Percentiles rank a stretch among this genome's conserved stretches.
Evolutionary conservation across 148 eudicot genomes (phyloP).

Genomic region (Gaultheria prostrata): DNA sequence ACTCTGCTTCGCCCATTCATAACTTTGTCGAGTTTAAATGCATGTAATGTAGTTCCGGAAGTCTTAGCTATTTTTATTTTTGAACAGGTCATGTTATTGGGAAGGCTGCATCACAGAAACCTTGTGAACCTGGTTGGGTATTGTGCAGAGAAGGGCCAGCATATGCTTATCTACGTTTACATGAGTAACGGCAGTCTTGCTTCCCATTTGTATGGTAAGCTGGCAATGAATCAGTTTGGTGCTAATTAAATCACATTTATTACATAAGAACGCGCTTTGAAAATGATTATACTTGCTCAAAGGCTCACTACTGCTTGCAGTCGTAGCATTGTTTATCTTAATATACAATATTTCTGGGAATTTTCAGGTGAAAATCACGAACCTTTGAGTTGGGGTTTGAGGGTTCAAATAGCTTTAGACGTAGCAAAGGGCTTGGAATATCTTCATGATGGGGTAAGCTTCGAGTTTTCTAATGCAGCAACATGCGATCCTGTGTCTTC

Average conservation of each 20-base stretch:
- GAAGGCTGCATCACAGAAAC: conserved; percentile 91
- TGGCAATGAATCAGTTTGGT: background rate
- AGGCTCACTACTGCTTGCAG: background rate
- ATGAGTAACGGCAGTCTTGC: conserved; percentile 90
- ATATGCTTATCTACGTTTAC: conserved; percentile 82
- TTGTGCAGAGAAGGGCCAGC: conserved; percentile 84
- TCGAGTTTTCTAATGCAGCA: background rate
- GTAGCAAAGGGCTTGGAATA: conserved; percentile 92
- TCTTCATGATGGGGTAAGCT: conserved; percentile 92
- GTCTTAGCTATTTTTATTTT: background rate
- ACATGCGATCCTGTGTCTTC: background rate
- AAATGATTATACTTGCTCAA: background rate
- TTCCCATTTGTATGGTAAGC: conserved; percentile 83
- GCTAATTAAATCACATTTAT: background rate
- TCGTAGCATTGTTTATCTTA: background rate
- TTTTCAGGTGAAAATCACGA: conserved; percentile 62
- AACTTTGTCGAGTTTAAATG: background rate
- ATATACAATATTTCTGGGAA: background rate
- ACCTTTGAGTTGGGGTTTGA: conserved; percentile 68
- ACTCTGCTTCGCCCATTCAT: too few relatives aligned
- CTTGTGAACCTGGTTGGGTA: conserved; percentile 94
- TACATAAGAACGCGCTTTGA: background rate
- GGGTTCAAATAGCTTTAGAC: conserved; percentile 83
- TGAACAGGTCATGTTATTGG: conserved; percentile 76
- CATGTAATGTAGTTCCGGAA: background rate